A percentile compares a stretch with the other conserved stretches of the same genome.
Evolutionary conservation across 805 yeast genomes (phyloP).

Genomic region (Nakazawaea sp.): DNA sequence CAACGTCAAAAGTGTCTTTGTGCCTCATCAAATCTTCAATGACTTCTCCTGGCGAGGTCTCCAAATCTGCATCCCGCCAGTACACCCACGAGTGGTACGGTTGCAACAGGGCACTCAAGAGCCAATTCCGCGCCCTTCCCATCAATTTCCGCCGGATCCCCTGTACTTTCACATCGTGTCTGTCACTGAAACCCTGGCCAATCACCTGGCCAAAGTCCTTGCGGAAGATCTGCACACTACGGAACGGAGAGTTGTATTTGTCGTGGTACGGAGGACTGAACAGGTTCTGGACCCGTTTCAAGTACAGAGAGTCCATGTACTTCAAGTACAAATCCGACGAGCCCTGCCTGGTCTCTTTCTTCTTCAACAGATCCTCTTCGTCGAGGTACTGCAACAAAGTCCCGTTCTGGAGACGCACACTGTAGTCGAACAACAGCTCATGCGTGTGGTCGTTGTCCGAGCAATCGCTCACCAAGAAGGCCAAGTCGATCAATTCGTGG

Average conservation of each 20-base stretch:
- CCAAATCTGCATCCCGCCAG: constrained; percentile 87
- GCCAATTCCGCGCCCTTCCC: constrained; percentile 88
- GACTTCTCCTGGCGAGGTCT: constrained; percentile 72
- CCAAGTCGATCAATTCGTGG: constrained; percentile 72
- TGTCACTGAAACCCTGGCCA: constrained; percentile 78
- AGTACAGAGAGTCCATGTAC: constrained; percentile 61
- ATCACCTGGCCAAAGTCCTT: constrained; percentile 80
- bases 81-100: constrained; percentile 89
- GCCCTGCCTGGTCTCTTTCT: constrained; percentile 35
- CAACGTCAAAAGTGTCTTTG: constrained; percentile 52
- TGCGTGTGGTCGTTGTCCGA: constrained; percentile 59
- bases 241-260: constrained; percentile 60
- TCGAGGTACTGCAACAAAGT: constrained; percentile 45
- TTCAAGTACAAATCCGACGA: constrained; percentile 56
- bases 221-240: constrained; percentile 72
- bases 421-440: constrained; percentile 56
- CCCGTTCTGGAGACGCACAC: constrained; percentile 66
- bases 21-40: constrained; percentile 67
- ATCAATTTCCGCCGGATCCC: constrained; percentile 77
- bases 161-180: constrained; percentile 82
- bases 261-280: constrained; percentile 62
- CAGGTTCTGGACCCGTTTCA: constrained; percentile 48
- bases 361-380: constrained; percentile 28
- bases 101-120: constrained; percentile 62
- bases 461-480: constrained; percentile 77